Base-by-base conservation (phyloP, 108 stramenopile species). In the Pelagomonas calceolata region DNA sequence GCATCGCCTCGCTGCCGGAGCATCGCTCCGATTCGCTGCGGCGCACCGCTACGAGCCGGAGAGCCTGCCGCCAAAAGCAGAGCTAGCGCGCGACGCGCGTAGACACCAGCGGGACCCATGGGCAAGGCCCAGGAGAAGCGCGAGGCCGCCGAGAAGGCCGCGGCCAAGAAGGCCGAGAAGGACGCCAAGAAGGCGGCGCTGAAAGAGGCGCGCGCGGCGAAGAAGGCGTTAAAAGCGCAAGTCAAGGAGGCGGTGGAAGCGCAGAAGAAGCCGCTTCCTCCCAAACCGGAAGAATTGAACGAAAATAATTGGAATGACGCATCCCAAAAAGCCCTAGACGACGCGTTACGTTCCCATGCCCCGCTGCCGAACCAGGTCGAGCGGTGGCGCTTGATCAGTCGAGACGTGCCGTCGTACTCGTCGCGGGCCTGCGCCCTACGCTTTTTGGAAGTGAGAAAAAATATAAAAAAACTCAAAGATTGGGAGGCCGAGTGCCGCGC, bases 121-220 rank as follows among this genome's bases (percentile, higher is more conserved):
- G 51, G 51, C 51, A 60, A 60, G 51, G 51, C 51, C 21, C 51
- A 60, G 51, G 51, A 60, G 51, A 60, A 60, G 51, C 51, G 51
- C 21, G 51, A 60, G 3, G 51, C 51, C 21, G 51, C 14, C 21
- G 21, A 26, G 21, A 60, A 60, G 51, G 51, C 51, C 21, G 51
- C 51, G 51, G 51, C 66, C 32, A 34, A 66, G 33, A 66, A 66
- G 68, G 44, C 89, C 39, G 72, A 74, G 75, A 92, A 92, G 71
- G 91, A 94, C 74, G 93, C 90, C 71, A 92, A 91, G 77, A 91
- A 94, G 73, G 91, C 90, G 15, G 80, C 82, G 36, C 89, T 89
- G 64, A 89, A 89, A 69, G 84, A 82, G 29, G 88, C 89, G 72
- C 81, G 91, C 44, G 91, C 89, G 78, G 84, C 80, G 39, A 80